phyloP scores from a whole-genome alignment of 2,329 filamentous ascomycete species.

The Aureobasidium vineae region DNA sequence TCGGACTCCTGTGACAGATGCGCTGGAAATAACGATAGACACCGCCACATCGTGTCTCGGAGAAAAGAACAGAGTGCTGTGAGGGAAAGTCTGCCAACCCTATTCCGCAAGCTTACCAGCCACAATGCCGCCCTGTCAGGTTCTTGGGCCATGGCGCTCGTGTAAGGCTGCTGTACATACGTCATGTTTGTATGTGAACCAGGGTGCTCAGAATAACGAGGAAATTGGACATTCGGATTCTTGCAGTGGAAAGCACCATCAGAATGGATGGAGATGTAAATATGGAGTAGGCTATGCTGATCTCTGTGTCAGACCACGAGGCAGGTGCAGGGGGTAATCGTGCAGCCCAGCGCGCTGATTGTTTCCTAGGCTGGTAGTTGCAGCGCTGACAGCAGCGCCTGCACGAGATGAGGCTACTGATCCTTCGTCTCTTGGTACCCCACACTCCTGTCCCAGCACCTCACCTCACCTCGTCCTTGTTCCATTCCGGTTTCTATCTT shows the following conservation, averaged over 20 bases:
- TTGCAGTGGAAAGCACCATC: not conserved
- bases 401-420: conserved; percentile 10
- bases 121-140: not conserved
- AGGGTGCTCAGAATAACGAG: not conserved
- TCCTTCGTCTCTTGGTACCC: conserved; percentile 22
- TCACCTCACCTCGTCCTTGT: not conserved
- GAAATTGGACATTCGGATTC: not conserved
- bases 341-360: not conserved
- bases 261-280: not conserved
- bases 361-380: not conserved
- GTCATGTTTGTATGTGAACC: not conserved
- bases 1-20: not conserved
- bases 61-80: not conserved
- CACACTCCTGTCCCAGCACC: not conserved
- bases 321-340: not conserved
- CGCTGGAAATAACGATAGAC: not conserved
- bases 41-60: not conserved
- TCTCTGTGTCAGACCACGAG: not conserved
- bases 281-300: not conserved
- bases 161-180: not conserved
- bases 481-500: not conserved
- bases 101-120: not conserved
- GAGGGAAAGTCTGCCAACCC: not conserved
- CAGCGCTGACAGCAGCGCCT: not conserved
- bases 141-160: not conserved